Percentiles rank a stretch among this genome's conserved stretches.
Evolutionary conservation across 1,284 basidiomycete species (phyloP).

Genomic region (Boletus mariae): DNA sequence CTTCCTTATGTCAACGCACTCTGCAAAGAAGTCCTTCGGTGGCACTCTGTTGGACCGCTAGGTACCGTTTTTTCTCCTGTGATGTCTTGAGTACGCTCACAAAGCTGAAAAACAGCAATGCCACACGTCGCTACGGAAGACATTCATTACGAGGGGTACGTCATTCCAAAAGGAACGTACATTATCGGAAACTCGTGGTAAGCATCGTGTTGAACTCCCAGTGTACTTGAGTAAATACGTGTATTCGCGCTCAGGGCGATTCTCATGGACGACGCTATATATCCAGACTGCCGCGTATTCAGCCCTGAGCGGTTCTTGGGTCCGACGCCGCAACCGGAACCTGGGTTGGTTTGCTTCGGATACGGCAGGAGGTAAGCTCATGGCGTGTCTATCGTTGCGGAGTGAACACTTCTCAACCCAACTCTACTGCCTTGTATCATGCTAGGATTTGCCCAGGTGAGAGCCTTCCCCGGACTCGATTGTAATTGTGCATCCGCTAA

Average conservation of each 20-base stretch:
- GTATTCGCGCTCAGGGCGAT: conserved; percentile 8
- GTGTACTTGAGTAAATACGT: conserved; percentile 10
- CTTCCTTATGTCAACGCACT: conserved; percentile 28
- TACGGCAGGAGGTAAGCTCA: conserved; percentile 25
- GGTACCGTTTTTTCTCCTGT: conserved; percentile 9
- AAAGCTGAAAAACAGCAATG: conserved; percentile 32
- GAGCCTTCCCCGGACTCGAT: not conserved
- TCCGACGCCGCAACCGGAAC: conserved; percentile 13
- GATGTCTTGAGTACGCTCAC: conserved; percentile 15
- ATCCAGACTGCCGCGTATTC: conserved; percentile 12
- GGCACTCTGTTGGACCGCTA: conserved; percentile 17
- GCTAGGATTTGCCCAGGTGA: conserved; percentile 22
- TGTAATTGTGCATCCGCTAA: not conserved
- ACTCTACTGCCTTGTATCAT: not conserved
- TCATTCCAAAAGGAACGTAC: not conserved
- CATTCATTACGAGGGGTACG: conserved; percentile 13
- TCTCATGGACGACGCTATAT: not conserved
- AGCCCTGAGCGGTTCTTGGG: conserved; percentile 27
- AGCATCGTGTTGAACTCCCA: not conserved
- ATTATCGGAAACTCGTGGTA: not conserved
- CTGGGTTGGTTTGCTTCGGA: conserved; percentile 2
- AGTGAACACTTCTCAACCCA: not conserved
- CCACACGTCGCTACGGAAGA: conserved; percentile 14
- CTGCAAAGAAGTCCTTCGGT: conserved; percentile 26
- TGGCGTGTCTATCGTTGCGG: not conserved